Evolutionary conservation across 2,329 filamentous ascomycete genomes (phyloP), one percentile per base, ranked within the genome.

Genomic region (Fusarium sp.): DNA sequence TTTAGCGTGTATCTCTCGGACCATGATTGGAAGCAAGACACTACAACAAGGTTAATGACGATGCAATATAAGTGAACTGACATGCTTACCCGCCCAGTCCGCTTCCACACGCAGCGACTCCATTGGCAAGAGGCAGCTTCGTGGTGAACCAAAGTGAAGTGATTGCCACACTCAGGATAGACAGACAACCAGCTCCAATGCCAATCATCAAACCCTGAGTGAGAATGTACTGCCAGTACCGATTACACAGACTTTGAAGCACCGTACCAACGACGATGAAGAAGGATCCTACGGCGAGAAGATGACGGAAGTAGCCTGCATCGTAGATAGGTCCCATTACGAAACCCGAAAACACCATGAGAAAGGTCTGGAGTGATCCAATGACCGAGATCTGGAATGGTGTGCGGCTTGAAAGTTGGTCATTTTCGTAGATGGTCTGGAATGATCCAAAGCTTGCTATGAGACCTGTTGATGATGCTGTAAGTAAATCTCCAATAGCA

Each of bases 171-270:
- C 92, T 90, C 1, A 94, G 92, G 0, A 94, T 96, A 78, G 95
- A 96, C 55, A 97, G 88, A 42, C 95, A 86, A 1, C 92, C 93
- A 2, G 90, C 90, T 3, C 92, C 92, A 1, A 93, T 71, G 8
- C 94, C 94, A 56, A 90, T 89, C 6, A 96, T 82, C 1, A 96
- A 79, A 2, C 93, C 93, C 74, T 95, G 94, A 5, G 89, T 87
- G 17, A 97, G 84, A 80, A 97, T 89, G 78, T 96, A 96, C 56
- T 96, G 93, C 91, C 92, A 96, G 78, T 93, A 94, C 74, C 89
- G 40, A 3, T 53, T 58, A 10, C 74, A 60, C 2, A 77, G 38
- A 16, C 75, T 77, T 8, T 77, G 75, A 0, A 77, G 38, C 0
- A 76, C 51, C 0, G 68, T 75, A 0, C 75, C 75, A 6, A 71